Conservation (phyloP, 768 basidiomycete species). For the Leccinellum albellum region DNA sequence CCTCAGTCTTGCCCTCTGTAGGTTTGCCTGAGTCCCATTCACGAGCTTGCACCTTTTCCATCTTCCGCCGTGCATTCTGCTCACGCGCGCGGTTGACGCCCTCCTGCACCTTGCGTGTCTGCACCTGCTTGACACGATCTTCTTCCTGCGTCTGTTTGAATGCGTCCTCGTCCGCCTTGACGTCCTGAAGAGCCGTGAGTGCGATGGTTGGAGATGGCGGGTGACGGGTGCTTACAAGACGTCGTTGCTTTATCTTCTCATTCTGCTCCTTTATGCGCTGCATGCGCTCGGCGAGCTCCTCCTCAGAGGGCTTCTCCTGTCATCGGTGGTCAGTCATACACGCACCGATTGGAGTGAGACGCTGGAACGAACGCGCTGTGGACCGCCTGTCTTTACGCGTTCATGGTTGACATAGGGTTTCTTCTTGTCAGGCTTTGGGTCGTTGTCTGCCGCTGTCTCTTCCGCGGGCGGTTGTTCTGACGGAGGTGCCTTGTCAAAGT, state of each 20-base stretch:
- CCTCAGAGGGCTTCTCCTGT: conserved; percentile 67
- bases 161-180: conserved; percentile 76
- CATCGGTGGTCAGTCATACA: conserved; percentile 12
- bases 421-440: conserved; percentile 47
- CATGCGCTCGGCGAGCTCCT: conserved; percentile 68
- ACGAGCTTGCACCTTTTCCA: conserved; percentile 73
- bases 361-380: conserved; percentile 51
- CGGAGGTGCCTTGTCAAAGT: conserved; percentile 45
- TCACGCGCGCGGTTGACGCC: conserved; percentile 67
- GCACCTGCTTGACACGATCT: conserved; percentile 55
- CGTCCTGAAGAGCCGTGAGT: conserved; percentile 48
- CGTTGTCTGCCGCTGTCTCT: conserved; percentile 5
- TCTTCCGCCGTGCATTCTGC: conserved; percentile 74
- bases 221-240: conserved; percentile 42
- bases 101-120: conserved; percentile 64
- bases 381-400: conserved; percentile 79
- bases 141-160: conserved; percentile 67
- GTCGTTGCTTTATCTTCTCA: conserved; percentile 70
- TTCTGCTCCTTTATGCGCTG: conserved; percentile 67
- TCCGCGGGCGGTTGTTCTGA: background rate
- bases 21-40: conserved; percentile 85
- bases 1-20: conserved; percentile 8
- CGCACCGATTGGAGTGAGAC: background rate
- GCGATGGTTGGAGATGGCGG: background rate
- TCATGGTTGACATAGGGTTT: conserved; percentile 79